phyloP scores from a whole-genome alignment of 2,329 filamentous ascomycete genomes.

The Dothistroma pini region DNA sequence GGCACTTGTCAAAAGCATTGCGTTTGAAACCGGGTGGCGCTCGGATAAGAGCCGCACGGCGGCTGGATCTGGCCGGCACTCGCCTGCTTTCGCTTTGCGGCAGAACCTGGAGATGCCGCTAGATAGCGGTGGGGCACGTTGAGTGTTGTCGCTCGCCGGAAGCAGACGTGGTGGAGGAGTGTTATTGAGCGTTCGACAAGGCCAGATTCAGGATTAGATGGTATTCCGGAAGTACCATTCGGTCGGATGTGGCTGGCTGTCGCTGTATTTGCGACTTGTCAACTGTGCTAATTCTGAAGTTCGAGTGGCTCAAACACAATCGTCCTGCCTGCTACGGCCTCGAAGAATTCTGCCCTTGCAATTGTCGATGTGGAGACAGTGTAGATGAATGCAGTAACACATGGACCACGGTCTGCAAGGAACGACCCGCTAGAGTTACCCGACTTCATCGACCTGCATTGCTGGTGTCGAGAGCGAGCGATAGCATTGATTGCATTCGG shows the following conservation, averaged over 20 bases:
- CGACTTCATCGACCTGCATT: not conserved
- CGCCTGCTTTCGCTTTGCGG: not conserved
- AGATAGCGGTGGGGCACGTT: slow-evolving; percentile 1
- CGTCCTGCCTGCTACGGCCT: not conserved
- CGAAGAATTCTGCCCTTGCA: not conserved
- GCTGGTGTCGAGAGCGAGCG: not conserved
- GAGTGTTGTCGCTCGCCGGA: not conserved
- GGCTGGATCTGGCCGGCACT: slow-evolving; percentile 1
- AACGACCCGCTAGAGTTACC: not conserved
- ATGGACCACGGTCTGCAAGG: not conserved
- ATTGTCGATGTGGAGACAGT: not conserved
- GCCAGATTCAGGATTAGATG: not conserved
- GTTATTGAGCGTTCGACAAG: not conserved
- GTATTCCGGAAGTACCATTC: not conserved
- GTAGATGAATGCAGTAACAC: not conserved
- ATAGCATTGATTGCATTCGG: not conserved
- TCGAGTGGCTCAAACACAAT: not conserved
- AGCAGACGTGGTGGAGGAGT: not conserved
- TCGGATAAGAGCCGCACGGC: slow-evolving; percentile 7
- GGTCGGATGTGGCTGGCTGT: not conserved
- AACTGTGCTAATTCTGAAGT: not conserved
- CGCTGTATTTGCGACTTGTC: not conserved
- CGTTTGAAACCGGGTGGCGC: slow-evolving; percentile 10
- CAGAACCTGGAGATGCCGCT: not conserved
- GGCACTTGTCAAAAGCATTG: not conserved